Percentiles rank a stretch among this genome's conserved stretches.
phyloP scores from a whole-genome alignment of 208 protist genomes.

The Crithidia bombi region DNA sequence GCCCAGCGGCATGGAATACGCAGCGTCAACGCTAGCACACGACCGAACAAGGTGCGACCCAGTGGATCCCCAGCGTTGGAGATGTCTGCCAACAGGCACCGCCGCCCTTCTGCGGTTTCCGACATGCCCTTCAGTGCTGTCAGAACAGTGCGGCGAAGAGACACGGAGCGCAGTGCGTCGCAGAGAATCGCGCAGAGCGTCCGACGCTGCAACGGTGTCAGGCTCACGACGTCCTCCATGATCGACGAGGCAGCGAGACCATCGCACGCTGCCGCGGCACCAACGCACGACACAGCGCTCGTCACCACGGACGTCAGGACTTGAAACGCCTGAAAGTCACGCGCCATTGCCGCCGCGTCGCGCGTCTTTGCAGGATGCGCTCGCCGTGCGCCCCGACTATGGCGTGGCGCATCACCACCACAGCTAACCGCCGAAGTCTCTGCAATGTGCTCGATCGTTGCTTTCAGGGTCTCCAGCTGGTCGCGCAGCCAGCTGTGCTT shows the following conservation, averaged over 20 bases:
- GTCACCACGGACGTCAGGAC: slow-evolving; percentile 50
- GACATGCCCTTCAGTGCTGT: slow-evolving; percentile 38
- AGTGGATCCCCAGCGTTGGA: slow-evolving; percentile 51
- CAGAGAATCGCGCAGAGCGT: slow-evolving; percentile 42
- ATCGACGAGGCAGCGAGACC: not conserved
- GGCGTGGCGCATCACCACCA: not conserved
- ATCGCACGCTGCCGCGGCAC: not conserved
- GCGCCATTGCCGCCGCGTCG: slow-evolving; percentile 9
- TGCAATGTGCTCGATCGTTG: slow-evolving; percentile 8
- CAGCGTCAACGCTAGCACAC: slow-evolving; percentile 62
- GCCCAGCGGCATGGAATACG: slow-evolving; percentile 33
- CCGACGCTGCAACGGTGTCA: slow-evolving; percentile 24
- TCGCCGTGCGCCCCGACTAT: not conserved
- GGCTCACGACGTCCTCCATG: not conserved
- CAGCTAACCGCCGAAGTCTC: not conserved
- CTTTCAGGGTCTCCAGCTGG: slow-evolving; percentile 13
- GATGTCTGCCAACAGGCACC: slow-evolving; percentile 67
- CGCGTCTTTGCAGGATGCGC: not conserved
- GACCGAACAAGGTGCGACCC: slow-evolving; percentile 69
- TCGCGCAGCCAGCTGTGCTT: slow-evolving; percentile 16
- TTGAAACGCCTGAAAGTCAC: slow-evolving; percentile 41
- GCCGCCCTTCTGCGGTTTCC: slow-evolving; percentile 50
- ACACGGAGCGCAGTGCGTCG: slow-evolving; percentile 38
- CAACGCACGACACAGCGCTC: slow-evolving; percentile 41
- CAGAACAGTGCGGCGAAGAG: slow-evolving; percentile 39